Evolutionary conservation across 2,329 filamentous ascomycete genomes (phyloP).

Genomic region (Niveomyces coronatus): DNA sequence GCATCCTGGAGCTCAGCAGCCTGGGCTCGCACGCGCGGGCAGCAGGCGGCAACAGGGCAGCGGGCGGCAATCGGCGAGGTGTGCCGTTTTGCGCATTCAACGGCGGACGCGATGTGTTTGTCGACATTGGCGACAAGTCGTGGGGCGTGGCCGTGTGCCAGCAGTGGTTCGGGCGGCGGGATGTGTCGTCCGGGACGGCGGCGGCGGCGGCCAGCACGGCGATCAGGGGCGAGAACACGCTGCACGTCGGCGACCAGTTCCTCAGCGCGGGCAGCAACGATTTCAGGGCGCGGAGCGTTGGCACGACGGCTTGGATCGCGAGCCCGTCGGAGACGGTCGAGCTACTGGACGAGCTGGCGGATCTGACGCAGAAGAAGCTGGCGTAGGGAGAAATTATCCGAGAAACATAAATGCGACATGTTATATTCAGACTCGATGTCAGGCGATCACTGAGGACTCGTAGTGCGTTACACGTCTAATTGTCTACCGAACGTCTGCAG

Average conservation of each 20-base stretch:
- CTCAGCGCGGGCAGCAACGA: slow-evolving; percentile 91
- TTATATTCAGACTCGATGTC: neutral
- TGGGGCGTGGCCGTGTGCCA: slow-evolving; percentile 93
- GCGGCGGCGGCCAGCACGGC: slow-evolving; percentile 17
- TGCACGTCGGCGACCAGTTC: slow-evolving; percentile 97
- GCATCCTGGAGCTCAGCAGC: slow-evolving; percentile 76
- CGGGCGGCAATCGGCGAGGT: slow-evolving; percentile 10
- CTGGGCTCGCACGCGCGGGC: slow-evolving; percentile 25
- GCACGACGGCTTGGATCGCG: slow-evolving; percentile 89
- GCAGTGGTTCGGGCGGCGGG: slow-evolving; percentile 62
- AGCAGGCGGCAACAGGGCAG: too few species aligned
- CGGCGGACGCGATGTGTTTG: slow-evolving; percentile 93
- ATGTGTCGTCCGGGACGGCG: neutral
- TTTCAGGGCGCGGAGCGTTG: slow-evolving; percentile 86
- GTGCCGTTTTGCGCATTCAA: slow-evolving; percentile 98
- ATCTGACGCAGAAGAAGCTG: slow-evolving; percentile 40
- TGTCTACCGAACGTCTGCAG: too few species aligned
- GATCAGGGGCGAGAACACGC: slow-evolving; percentile 64
- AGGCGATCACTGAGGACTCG: too few species aligned
- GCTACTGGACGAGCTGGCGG: slow-evolving; percentile 71
- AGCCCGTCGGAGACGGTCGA: slow-evolving; percentile 85
- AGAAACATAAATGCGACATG: too few species aligned
- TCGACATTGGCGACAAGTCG: slow-evolving; percentile 96
- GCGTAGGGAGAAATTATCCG: slow-evolving; percentile 11
- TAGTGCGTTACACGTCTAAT: too few species aligned